A percentile compares a stretch with the other conserved stretches of the same genome.
Evolutionary conservation across 495 filamentous ascomycete genomes (phyloP).

Genomic region (Talaromyces thailandensis): DNA sequence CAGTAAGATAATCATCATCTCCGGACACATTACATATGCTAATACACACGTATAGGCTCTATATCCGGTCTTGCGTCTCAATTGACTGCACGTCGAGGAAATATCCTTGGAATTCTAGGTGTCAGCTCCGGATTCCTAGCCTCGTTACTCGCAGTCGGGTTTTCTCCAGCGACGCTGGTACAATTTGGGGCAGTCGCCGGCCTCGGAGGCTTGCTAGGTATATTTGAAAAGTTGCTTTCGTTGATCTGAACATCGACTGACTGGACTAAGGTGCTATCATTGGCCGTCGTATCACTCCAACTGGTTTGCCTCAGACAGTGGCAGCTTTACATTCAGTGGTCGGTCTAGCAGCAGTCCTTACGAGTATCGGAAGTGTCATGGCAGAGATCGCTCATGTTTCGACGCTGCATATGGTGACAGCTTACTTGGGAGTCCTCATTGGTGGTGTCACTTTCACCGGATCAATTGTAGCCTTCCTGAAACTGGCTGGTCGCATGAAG

Average conservation of each 20-base stretch:
- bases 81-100: slow-evolving; percentile 67
- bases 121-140: slow-evolving; percentile 70
- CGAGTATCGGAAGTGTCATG: slow-evolving; percentile 74
- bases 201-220: slow-evolving; percentile 49
- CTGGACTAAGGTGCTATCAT: slow-evolving; percentile 47
- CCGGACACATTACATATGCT: neutral
- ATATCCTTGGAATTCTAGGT: slow-evolving; percentile 72
- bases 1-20: slow-evolving; percentile 13
- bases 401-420: slow-evolving; percentile 67
- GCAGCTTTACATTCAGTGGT: slow-evolving; percentile 77
- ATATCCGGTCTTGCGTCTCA: slow-evolving; percentile 68
- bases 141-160: slow-evolving; percentile 68
- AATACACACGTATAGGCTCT: slow-evolving; percentile 31
- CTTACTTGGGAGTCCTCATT: slow-evolving; percentile 72
- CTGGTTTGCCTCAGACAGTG: slow-evolving; percentile 72
- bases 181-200: slow-evolving; percentile 67
- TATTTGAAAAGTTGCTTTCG: neutral
- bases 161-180: slow-evolving; percentile 58
- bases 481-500: slow-evolving; percentile 68
- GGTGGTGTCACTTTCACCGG: slow-evolving; percentile 77
- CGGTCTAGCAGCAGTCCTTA: slow-evolving; percentile 71
- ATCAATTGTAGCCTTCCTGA: slow-evolving; percentile 72
- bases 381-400: slow-evolving; percentile 54
- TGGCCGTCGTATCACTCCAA: slow-evolving; percentile 74
- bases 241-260: neutral